These are phyloP conservation scores for Oropetium thomaeum DNA, from an alignment of 176 grass and related monocot genomes.

Conservation along the genomic window DNA sequence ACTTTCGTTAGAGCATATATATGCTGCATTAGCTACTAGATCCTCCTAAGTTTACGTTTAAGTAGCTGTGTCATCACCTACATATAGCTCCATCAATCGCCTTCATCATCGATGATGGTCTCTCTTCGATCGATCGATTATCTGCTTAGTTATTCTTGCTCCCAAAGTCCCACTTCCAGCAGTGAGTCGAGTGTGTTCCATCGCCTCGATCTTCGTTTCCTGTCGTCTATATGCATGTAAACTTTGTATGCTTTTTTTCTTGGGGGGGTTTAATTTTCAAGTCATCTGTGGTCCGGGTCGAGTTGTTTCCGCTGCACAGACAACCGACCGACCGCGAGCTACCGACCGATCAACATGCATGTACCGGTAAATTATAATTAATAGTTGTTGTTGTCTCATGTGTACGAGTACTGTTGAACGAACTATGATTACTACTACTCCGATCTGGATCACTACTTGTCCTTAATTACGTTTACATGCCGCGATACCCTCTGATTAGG, in stretches of 20 bases:
- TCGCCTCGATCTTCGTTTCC: background rate
- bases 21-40: constrained; percentile 2
- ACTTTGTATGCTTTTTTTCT: constrained; percentile 9
- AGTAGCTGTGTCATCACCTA: background rate
- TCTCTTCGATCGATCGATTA: background rate
- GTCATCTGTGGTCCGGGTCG: constrained; percentile 51
- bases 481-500: background rate
- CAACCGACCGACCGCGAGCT: constrained; percentile 82
- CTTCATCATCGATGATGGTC: background rate
- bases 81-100: background rate
- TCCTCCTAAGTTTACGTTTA: background rate
- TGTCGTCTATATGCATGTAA: constrained; percentile 4
- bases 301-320: constrained; percentile 60
- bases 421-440: background rate
- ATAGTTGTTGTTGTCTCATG: background rate
- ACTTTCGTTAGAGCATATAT: constrained; percentile 16
- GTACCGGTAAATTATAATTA: background rate
- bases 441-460: background rate
- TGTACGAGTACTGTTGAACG: background rate
- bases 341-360: constrained; percentile 16
- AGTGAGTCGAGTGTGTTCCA: background rate
- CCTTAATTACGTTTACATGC: background rate
- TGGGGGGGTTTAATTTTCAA: too few relatives aligned
- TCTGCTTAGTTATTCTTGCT: background rate
- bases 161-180: too few relatives aligned